A percentile compares a stretch with the other conserved stretches of the same genome.
Conservation (phyloP, 257 asterid species). For the Solanum pinnatisectum region DNA sequence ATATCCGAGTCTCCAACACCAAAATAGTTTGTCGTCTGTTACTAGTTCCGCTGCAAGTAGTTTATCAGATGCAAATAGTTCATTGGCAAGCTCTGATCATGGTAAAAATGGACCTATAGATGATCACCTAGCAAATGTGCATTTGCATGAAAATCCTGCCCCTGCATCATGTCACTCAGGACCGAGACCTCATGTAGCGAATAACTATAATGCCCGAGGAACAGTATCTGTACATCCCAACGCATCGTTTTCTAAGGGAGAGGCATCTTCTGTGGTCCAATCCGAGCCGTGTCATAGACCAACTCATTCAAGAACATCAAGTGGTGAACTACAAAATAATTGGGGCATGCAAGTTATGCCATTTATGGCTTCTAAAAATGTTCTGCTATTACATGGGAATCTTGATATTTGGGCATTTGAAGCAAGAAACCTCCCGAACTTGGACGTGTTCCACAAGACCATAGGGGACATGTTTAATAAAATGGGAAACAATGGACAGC, state of each 20-base stretch:
- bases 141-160: constrained; percentile 34
- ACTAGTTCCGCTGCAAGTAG: constrained; percentile 3
- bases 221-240: constrained; percentile 28
- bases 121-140: constrained; percentile 42
- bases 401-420: constrained; percentile 78
- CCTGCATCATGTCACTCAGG: constrained; percentile 53
- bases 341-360: constrained; percentile 50
- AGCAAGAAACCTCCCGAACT: constrained; percentile 94
- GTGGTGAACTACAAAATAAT: constrained; percentile 13
- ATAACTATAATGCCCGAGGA: constrained; percentile 24
- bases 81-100: constrained; percentile 14
- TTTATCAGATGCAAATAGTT: background rate
- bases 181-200: constrained; percentile 26
- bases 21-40: constrained; percentile 21
- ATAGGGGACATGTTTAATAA: constrained; percentile 81
- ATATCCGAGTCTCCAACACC: constrained; percentile 23
- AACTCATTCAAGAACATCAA: constrained; percentile 9
- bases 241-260: constrained; percentile 49
- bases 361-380: constrained; percentile 39
- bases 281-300: constrained; percentile 13
- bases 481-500: constrained; percentile 64
- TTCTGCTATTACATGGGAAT: constrained; percentile 74
- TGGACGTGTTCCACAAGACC: constrained; percentile 95
- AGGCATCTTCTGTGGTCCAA: constrained; percentile 17
- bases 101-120: constrained; percentile 34